phyloP scores from a whole-genome alignment of 2,329 filamentous ascomycete genomes.

The Alternaria sp. region DNA sequence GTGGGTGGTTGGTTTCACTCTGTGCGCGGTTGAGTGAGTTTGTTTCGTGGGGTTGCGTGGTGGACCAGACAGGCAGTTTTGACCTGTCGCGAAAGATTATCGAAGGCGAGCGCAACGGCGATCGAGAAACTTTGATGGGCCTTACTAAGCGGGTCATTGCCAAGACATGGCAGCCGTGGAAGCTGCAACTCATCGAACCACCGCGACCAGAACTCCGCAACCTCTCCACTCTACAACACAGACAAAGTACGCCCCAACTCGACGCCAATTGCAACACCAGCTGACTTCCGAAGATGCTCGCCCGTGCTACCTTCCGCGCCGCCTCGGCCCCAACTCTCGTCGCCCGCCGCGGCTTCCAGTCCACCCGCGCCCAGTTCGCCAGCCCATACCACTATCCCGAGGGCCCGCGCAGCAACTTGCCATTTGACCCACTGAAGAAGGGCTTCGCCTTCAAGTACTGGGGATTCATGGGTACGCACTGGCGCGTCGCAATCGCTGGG shows the following conservation, averaged over 20 bases:
- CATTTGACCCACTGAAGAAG: slow-evolving; percentile 93
- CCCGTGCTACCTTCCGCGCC: slow-evolving; percentile 68
- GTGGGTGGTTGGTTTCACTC: slow-evolving; percentile 7
- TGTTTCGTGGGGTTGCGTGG: neutral
- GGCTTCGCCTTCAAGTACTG: slow-evolving; percentile 86
- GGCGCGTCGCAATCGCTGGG: slow-evolving; percentile 20
- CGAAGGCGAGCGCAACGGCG: neutral
- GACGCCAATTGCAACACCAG: slow-evolving; percentile 33
- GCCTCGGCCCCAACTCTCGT: slow-evolving; percentile 67
- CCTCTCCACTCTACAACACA: slow-evolving; percentile 34
- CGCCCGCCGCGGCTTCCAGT: slow-evolving; percentile 92
- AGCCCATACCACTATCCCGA: slow-evolving; percentile 99
- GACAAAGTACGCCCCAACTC: slow-evolving; percentile 35
- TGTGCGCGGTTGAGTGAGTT: neutral
- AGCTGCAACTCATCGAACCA: slow-evolving; percentile 12
- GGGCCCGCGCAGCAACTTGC: slow-evolving; percentile 91
- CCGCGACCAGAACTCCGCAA: slow-evolving; percentile 22
- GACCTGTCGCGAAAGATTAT: neutral
- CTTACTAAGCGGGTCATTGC: neutral
- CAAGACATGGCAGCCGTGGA: slow-evolving; percentile 4
- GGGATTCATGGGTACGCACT: slow-evolving; percentile 71
- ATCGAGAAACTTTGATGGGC: slow-evolving; percentile 7
- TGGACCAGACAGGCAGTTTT: neutral
- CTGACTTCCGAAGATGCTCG: slow-evolving; percentile 74
- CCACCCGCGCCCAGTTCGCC: slow-evolving; percentile 81